phyloP scores from a whole-genome alignment of 2,329 filamentous ascomycete genomes.

The Boeremia lycopersici region DNA sequence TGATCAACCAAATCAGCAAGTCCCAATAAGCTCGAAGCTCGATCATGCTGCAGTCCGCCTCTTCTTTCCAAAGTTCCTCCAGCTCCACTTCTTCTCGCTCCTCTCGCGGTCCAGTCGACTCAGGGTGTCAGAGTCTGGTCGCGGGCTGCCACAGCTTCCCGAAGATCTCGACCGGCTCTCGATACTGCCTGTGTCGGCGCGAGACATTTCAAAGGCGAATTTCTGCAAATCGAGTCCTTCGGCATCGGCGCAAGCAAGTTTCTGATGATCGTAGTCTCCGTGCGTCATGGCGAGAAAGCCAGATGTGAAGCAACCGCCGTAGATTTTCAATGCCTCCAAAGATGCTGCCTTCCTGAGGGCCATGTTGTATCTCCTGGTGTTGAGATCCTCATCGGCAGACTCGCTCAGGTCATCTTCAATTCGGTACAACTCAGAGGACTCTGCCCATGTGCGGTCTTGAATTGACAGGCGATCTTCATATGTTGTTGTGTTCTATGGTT shows the following conservation, averaged over 20 bases:
- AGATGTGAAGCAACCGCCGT: constrained; percentile 41
- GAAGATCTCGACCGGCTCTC: constrained; percentile 20
- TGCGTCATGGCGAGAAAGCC: constrained; percentile 37
- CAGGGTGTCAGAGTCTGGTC: constrained; percentile 43
- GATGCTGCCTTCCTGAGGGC: constrained; percentile 33
- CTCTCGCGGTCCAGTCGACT: constrained; percentile 22
- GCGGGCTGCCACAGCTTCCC: constrained; percentile 29
- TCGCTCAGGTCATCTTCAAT: constrained; percentile 27
- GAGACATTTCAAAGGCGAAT: constrained; percentile 33
- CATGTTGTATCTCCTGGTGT: constrained; percentile 24
- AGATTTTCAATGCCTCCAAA: constrained; percentile 40
- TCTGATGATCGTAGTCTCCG: constrained; percentile 27
- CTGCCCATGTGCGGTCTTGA: constrained; percentile 23
- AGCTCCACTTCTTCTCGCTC: constrained; percentile 26
- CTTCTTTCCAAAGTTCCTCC: constrained; percentile 30
- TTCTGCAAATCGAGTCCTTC: constrained; percentile 34
- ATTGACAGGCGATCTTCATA: constrained; percentile 21
- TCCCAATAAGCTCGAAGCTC: neutral
- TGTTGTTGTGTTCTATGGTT: constrained; percentile 12
- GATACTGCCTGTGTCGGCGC: constrained; percentile 18
- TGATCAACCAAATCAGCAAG: neutral
- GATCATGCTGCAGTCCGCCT: constrained; percentile 21
- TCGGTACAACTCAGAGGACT: constrained; percentile 23
- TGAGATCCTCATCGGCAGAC: constrained; percentile 31
- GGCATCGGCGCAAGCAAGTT: constrained; percentile 25